Evolutionary conservation across 106 monocot species (phyloP), one percentile per base, ranked within the genome.

Genomic region (Platanthera zijinensis): DNA sequence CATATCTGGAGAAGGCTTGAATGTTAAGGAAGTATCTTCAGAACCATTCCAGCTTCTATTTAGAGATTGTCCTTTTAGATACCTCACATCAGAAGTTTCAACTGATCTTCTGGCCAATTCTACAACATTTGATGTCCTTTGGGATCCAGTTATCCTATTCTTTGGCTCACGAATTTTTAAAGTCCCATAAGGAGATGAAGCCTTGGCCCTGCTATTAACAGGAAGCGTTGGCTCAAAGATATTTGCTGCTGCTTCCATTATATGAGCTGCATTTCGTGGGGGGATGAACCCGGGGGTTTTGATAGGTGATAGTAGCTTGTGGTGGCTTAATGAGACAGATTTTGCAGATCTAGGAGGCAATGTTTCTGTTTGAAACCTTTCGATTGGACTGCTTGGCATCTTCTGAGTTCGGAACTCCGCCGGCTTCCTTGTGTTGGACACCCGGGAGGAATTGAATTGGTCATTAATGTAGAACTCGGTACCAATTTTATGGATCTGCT

Each of bases 331-430:
- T 32, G 90, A 74, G n/a, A 89, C 64, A 61, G 90, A 71, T 56
- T 87, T 90, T 12, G 80, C 85, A 22, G 78, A 78, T 59, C 84
- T 87, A 14, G 79, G 79, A 30, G 93, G 93, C 75, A 91, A 72
- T 45, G 80, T 75, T 81, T 91, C 96, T 19, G 71, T 89, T 17
- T 86, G 87, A 78, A 93, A 96, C 77, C 83, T 82, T 79, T 96
- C 96, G 75, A 96, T 86, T 45, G 93, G 93, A 69, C 91, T 93
- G 73, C 93, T 89, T 21, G 93, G 96, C 86, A 90, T 83, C 82
- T 88, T 96, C 74, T 85, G 87, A 48, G 75, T 22, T 54, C 77
- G 80, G 56, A 81, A 32, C 7, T 86, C 92, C 0, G 81, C 52
- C 47, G 83, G 84, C 61, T 81, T 92, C 78, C 82, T 87, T 8